phyloP scores from a whole-genome alignment of 495 filamentous ascomycete species.

The Diplogelasinospora grovesii region DNA sequence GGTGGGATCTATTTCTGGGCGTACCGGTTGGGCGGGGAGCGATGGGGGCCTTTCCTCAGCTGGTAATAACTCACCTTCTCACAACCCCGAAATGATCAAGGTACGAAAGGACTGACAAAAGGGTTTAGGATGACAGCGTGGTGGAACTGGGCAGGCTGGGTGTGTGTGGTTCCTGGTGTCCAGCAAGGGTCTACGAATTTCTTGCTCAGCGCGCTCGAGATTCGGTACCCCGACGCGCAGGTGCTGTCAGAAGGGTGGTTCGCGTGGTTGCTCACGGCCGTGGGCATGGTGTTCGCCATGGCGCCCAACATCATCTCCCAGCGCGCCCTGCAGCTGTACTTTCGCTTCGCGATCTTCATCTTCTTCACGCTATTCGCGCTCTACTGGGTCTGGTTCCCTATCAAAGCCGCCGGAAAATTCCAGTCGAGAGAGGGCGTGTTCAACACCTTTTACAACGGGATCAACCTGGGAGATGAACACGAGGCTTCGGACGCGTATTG shows the following conservation, averaged over 20 bases:
- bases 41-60: constrained; percentile 27
- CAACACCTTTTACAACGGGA: constrained; percentile 21
- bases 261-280: too few relatives aligned
- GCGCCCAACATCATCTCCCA: constrained; percentile 25
- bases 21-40: constrained; percentile 22
- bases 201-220: constrained; percentile 26
- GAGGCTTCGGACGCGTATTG: constrained; percentile 21
- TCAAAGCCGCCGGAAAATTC: constrained; percentile 16
- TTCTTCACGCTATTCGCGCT: constrained; percentile 16
- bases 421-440: constrained; percentile 18
- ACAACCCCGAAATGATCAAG: not conserved
- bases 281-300: constrained; percentile 28
- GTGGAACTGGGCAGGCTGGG: constrained; percentile 28
- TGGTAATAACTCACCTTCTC: too few relatives aligned
- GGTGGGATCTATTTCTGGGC: constrained; percentile 31
- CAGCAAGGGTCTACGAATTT: constrained; percentile 28
- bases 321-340: constrained; percentile 18
- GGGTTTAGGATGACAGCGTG: constrained; percentile 21
- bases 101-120: not conserved
- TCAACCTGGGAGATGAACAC: too few relatives aligned
- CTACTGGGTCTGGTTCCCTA: constrained; percentile 24
- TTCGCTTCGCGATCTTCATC: constrained; percentile 21
- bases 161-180: constrained; percentile 23
- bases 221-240: constrained; percentile 25
- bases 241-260: too few relatives aligned